These are phyloP conservation scores for Mucuna pruriens DNA, from an alignment of 306 rosid genomes.

Conservation along the genomic window DNA sequence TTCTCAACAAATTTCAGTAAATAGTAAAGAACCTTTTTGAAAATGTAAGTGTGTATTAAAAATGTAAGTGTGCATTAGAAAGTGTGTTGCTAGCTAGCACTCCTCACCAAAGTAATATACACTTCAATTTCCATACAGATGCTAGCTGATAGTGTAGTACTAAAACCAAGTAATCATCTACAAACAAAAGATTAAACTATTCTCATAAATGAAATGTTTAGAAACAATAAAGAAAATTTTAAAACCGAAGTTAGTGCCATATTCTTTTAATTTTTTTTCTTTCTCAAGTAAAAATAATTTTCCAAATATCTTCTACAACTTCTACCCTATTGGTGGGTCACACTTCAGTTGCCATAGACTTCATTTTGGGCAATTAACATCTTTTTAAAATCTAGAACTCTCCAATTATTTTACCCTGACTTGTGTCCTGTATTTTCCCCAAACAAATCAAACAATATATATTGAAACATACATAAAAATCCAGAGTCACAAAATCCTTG, in stretches of 20 bases:
- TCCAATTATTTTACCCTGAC: slow-evolving; percentile 5
- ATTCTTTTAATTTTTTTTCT: slow-evolving; percentile 4
- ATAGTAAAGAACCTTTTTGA: not conserved
- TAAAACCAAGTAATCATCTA: slow-evolving; percentile 16
- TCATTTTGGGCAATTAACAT: slow-evolving; percentile 23
- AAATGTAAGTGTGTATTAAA: not conserved
- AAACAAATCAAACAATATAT: slow-evolving; percentile 9
- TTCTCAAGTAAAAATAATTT: not conserved
- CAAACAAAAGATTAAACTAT: not conserved
- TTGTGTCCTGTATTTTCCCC: not conserved
- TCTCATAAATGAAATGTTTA: not conserved
- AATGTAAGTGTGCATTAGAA: not conserved
- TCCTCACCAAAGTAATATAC: not conserved
- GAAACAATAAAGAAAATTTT: slow-evolving; percentile 9
- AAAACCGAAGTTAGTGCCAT: not conserved
- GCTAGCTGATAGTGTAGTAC: slow-evolving; percentile 7
- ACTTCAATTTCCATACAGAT: slow-evolving; percentile 36
- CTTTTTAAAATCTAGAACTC: not conserved
- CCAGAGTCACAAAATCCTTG: slow-evolving; percentile 8
- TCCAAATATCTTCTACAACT: not conserved
- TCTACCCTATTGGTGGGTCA: slow-evolving; percentile 6
- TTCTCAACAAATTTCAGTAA: not conserved
- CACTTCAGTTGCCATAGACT: slow-evolving; percentile 3
- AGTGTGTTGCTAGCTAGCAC: not conserved
- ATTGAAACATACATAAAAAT: not conserved